Evolutionary conservation across 495 filamentous ascomycete genomes (phyloP), one percentile per base, ranked within the genome.

Genomic region (Neurospora sp.): DNA sequence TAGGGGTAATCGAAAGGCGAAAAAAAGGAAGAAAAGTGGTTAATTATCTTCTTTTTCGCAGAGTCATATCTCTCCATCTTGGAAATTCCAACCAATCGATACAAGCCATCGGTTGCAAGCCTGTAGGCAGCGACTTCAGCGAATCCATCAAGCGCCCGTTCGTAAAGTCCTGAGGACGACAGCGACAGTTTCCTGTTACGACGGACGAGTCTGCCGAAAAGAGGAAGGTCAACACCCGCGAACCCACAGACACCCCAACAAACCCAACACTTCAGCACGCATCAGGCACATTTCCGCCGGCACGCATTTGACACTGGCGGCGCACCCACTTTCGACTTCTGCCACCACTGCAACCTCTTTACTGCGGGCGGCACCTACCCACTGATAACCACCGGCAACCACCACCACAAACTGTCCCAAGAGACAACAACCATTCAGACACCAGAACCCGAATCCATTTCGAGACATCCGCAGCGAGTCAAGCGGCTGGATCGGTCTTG

Each of bases 141-240:
- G 35, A 71, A 76, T 74, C 69, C 70, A 62, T 46, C 75, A 79
- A 78, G 76, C 76, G 75, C 78, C 76, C 62, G 71, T 59, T 27
- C 72, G 66, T 27, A 38, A 71, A 74, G 38, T 59, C 31, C 20
- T 38, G 41, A 62, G 66, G 48, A 27, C 66, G 46, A 27, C 23
- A 31, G 39, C 70, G 69, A 62, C 71, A 69, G 12, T 75, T 79
- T 72, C 75, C 73, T 40, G 59, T 75, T 75, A 37, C 71, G 72
- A 66, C 73, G 71, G 70, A 71, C 76, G 44, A 35, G 72, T 69
- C 73, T 75, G 76, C 78, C 77, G 69, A 76, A 79, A 79, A 70
- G 70, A 78, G 78, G 41, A 76, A 80, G 73, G 77, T 76, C 76
- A 23, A 40, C 71, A 66, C 48, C 37, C 20, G 27, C 71, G 39